These are phyloP conservation scores for Nemania serpens DNA, from an alignment of 2,329 filamentous ascomycete species.

Conservation along the genomic window DNA sequence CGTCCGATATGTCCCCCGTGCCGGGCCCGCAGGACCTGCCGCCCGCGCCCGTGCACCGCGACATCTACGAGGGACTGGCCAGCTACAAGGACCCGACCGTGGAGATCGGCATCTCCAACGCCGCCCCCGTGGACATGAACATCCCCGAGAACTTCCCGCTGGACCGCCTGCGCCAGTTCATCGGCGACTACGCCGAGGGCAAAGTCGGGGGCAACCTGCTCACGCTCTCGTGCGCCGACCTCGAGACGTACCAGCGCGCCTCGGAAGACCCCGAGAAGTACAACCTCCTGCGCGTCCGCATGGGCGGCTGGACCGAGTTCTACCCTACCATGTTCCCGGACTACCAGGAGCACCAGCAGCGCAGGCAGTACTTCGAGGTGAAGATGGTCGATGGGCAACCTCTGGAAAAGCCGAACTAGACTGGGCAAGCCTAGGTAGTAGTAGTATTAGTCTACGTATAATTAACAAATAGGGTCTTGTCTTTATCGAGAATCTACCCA, in stretches of 20 bases:
- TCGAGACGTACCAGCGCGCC: slow-evolving; percentile 27
- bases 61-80: slow-evolving; percentile 30
- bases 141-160: slow-evolving; percentile 33
- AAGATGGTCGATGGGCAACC: too few relatives aligned
- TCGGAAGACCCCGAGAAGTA: slow-evolving; percentile 31
- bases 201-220: slow-evolving; percentile 30
- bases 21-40: slow-evolving; percentile 29
- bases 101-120: slow-evolving; percentile 30
- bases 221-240: slow-evolving; percentile 32
- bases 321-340: slow-evolving; percentile 33
- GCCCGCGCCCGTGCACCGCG: slow-evolving; percentile 13
- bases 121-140: slow-evolving; percentile 34
- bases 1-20: slow-evolving; percentile 30
- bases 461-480: too few relatives aligned
- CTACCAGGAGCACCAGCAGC: slow-evolving; percentile 32
- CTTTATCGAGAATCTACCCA: too few relatives aligned
- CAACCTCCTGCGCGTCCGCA: slow-evolving; percentile 31
- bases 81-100: slow-evolving; percentile 14
- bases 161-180: slow-evolving; percentile 19
- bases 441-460: too few relatives aligned
- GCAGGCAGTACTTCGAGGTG: slow-evolving; percentile 29
- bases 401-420: too few relatives aligned
- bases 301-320: slow-evolving; percentile 35
- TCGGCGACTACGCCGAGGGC: slow-evolving; percentile 25
- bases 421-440: too few relatives aligned